Conservation (phyloP, 73 alveolate genomes). For the Paramecium tetraurelia region DNA sequence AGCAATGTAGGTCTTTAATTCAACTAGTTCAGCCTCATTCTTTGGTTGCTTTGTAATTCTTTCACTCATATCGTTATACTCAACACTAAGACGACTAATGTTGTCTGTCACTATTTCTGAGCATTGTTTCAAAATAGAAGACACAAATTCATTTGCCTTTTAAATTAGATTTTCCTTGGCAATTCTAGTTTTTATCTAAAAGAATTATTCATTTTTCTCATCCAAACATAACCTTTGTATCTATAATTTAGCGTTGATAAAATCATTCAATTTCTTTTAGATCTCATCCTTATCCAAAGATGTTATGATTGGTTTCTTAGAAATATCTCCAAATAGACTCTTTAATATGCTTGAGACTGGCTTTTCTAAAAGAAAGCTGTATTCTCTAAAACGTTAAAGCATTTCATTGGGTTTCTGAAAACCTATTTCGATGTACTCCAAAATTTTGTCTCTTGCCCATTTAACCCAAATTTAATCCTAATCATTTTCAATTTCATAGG, state of each 20-base stretch:
- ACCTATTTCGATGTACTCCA: conserved; percentile 17
- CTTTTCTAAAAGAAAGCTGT: conserved; percentile 45
- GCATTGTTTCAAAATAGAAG: conserved; percentile 4
- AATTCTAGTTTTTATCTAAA: conserved; percentile 47
- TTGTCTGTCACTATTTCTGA: conserved; percentile 3
- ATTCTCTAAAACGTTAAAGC: conserved; percentile 39
- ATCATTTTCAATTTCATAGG: conserved; percentile 47
- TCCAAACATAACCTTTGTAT: conserved; percentile 54
- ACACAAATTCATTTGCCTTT: conserved; percentile 52
- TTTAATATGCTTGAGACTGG: not conserved
- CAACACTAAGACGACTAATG: not conserved
- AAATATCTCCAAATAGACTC: conserved; percentile 41
- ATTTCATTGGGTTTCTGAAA: conserved; percentile 47
- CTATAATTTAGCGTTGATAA: conserved; percentile 27
- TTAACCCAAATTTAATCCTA: conserved; percentile 39
- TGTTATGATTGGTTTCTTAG: not conserved
- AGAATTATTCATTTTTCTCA: conserved; percentile 52
- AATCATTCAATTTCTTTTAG: conserved; percentile 34
- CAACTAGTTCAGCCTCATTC: conserved; percentile 55
- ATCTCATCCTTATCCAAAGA: conserved; percentile 29
- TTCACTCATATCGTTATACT: conserved; percentile 41
- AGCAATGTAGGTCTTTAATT: conserved; percentile 35
- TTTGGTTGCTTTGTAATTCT: conserved; percentile 53
- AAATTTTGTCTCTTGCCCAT: conserved; percentile 30
- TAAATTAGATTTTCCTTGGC: conserved; percentile 47